These are phyloP conservation scores for Cornus controversa DNA, from an alignment of 148 eudicot species.

Conservation along the genomic window DNA sequence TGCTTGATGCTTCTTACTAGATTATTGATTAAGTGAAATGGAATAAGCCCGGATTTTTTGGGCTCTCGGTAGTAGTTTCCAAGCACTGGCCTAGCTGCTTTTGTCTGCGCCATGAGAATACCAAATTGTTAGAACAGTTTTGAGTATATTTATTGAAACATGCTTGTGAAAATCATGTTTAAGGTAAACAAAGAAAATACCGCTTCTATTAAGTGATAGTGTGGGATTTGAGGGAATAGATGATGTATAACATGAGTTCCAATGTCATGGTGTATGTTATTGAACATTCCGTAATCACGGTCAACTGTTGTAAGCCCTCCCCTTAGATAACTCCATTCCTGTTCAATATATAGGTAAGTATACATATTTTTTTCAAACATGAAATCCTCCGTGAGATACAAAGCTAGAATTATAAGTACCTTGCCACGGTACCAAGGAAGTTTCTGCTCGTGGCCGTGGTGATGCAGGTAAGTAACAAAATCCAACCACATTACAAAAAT, in stretches of 20 bases:
- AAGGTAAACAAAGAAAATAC: slow-evolving; percentile 15
- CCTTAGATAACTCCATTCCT: slow-evolving; percentile 62
- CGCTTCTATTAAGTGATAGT: slow-evolving; percentile 51
- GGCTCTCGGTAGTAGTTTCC: slow-evolving; percentile 59
- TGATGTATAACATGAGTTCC: slow-evolving; percentile 59
- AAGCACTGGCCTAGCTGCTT: slow-evolving; percentile 45
- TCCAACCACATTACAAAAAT: slow-evolving; percentile 53
- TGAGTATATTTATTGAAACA: background rate
- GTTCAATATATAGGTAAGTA: background rate
- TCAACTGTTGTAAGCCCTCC: slow-evolving; percentile 54
- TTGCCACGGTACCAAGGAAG: slow-evolving; percentile 67
- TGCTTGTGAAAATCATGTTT: background rate
- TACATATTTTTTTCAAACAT: background rate
- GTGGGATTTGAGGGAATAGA: slow-evolving; percentile 63
- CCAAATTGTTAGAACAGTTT: background rate
- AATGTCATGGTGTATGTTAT: slow-evolving; percentile 50
- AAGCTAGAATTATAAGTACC: slow-evolving; percentile 19
- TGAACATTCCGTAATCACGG: slow-evolving; percentile 47
- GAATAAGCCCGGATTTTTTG: slow-evolving; percentile 43
- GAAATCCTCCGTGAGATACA: background rate
- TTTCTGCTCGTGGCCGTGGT: slow-evolving; percentile 52
- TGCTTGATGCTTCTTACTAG: slow-evolving; percentile 36
- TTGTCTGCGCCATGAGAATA: slow-evolving; percentile 34
- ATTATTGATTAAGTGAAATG: slow-evolving; percentile 35
- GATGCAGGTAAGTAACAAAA: slow-evolving; percentile 53